A percentile compares a stretch with the other conserved stretches of the same genome.
Conservation (phyloP, 1,139 yeast species). For the Eremothecium gossypii region DNA sequence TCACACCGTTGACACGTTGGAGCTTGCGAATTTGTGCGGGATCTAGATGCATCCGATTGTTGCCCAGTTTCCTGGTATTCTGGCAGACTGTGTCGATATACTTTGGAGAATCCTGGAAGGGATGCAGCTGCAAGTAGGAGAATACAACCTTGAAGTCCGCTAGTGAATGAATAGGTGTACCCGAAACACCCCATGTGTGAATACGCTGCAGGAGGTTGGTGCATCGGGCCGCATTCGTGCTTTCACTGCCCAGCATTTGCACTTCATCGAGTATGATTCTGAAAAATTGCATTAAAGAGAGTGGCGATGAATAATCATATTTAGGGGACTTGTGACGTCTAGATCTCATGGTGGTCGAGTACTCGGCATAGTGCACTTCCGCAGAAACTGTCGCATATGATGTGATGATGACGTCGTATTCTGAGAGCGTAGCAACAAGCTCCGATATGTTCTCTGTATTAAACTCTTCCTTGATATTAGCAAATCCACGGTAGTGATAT, state of each 20-base stretch:
- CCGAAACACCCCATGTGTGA: slow-evolving; percentile 96
- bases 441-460: slow-evolving; percentile 32
- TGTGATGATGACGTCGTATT: slow-evolving; percentile 73
- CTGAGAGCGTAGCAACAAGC: slow-evolving; percentile 30
- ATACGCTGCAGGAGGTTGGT: slow-evolving; percentile 72
- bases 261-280: slow-evolving; percentile 87
- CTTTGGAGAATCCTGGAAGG: slow-evolving; percentile 38
- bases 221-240: slow-evolving; percentile 69
- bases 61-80: slow-evolving; percentile 1
- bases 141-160: slow-evolving; percentile 63
- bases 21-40: background rate
- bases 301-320: slow-evolving; percentile 64
- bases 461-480: slow-evolving; percentile 31
- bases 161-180: slow-evolving; percentile 73
- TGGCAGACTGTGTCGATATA: slow-evolving; percentile 3
- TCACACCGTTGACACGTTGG: slow-evolving; percentile 14
- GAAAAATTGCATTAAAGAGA: slow-evolving; percentile 81
- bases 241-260: slow-evolving; percentile 76
- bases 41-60: background rate
- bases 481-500: slow-evolving; percentile 55
- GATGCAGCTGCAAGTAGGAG: slow-evolving; percentile 55
- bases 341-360: slow-evolving; percentile 50
- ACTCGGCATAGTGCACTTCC: slow-evolving; percentile 77
- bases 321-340: slow-evolving; percentile 33
- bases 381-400: slow-evolving; percentile 61